Conservation (phyloP, 202 grass and related monocot genomes). For the Brachypodium distachyon region DNA sequence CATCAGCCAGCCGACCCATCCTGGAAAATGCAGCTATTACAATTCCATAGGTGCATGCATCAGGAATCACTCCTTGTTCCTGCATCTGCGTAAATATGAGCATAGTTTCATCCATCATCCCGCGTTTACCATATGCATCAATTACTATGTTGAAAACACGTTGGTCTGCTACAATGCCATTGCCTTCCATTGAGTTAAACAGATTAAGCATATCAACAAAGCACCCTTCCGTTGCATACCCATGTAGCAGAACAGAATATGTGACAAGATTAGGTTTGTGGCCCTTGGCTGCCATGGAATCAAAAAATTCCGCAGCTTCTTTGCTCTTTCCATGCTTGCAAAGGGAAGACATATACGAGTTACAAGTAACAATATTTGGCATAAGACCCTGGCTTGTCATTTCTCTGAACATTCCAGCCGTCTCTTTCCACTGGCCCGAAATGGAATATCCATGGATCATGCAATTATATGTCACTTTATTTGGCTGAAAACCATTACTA, state of each 20-base stretch:
- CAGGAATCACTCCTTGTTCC: not conserved
- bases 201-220: not conserved
- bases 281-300: not conserved
- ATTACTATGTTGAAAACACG: not conserved
- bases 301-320: constrained; percentile 1
- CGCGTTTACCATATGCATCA: not conserved
- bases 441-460: constrained; percentile 8
- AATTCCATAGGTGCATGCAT: not conserved
- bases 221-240: not conserved
- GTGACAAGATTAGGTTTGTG: not conserved
- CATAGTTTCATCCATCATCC: constrained; percentile 13
- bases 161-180: not conserved
- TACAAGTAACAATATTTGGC: not conserved
- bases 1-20: not conserved
- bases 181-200: not conserved
- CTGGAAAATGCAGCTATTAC: not conserved
- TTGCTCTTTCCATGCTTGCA: constrained; percentile 2
- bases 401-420: not conserved
- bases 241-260: not conserved
- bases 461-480: not conserved
- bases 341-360: not conserved
- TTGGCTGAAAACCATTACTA: not conserved
- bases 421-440: not conserved
- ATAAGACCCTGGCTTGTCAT: not conserved
- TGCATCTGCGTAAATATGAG: not conserved